Evolutionary conservation across 192 early-diverging fungal species (phyloP), one percentile per base, ranked within the genome.

Genomic region (Lobosporangium transversale): DNA sequence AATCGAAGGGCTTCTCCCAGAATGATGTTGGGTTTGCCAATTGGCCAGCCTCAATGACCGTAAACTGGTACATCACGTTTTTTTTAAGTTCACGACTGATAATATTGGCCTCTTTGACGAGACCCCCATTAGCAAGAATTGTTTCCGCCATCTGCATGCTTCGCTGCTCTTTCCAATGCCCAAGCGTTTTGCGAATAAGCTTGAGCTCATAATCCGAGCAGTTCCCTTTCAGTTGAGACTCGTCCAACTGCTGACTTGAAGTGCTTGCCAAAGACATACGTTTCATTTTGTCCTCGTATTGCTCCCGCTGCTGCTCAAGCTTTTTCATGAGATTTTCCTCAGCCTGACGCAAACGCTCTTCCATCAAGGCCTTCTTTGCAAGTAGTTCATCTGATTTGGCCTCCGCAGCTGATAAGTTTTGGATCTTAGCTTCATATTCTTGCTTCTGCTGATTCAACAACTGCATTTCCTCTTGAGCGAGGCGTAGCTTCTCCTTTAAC

Each of bases 71-170:
- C 3, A 92, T 70, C 4, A 93, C 91, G 31, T 92, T 79, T 44
- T 92, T 94, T 8, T 79, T 81, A n/a, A 97, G 81, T 70, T 98
- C 96, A 50, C 88, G 87, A 66, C 91, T 85, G 30, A 94, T 94
- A 15, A 97, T 86, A 62, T 97, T 98, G 43, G 94, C 96, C 66
- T 97, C 93, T 73, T 97, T 97, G 47, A 98, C 67, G 26, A 90
- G 68, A 7, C 88, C 80, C 0, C 89, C 89, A 60, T 91, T 89
- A 12, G 83, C 87, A 50, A 93, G 68, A 65, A 93, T 89, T 6
- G 80, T 79, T 50, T 91, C 88, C 14, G 89, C 89, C 59, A 92
- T 87, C 20, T 75, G 74, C 10, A 91, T 85, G 27, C 81, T 79
- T 48, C 88, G 82, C 58, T 86, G 74, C n/a, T 73, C 69, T 61